A percentile compares a stretch with the other conserved stretches of the same genome.
phyloP scores from a whole-genome alignment of 768 basidiomycete genomes.

The Cystobasidiopsis lactophilus region DNA sequence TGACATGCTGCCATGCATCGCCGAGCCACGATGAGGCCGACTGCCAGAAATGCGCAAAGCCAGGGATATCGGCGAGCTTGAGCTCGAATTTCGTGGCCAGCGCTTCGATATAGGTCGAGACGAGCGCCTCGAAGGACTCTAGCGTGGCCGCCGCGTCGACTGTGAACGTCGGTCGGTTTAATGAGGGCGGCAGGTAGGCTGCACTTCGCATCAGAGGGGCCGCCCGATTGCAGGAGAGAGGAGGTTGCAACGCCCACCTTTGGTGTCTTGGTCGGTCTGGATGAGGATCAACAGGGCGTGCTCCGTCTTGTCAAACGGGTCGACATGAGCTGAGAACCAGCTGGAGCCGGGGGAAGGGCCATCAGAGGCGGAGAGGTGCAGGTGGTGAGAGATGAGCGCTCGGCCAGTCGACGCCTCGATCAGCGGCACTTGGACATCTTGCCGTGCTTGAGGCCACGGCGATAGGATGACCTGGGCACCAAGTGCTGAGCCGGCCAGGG shows the following conservation, averaged over 20 bases:
- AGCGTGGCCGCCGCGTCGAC: neutral
- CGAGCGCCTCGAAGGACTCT: neutral
- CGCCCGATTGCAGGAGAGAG: no score
- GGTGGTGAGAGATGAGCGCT: neutral
- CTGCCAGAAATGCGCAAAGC: neutral
- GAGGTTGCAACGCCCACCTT: no score
- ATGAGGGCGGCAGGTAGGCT: neutral
- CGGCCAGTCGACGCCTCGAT: neutral
- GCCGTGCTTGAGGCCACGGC: neutral
- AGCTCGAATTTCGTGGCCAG: neutral
- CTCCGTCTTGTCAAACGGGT: neutral
- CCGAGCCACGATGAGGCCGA: neutral
- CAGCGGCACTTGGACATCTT: neutral
- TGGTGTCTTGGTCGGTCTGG: neutral
- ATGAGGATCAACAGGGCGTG: neutral
- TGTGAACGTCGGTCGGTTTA: neutral
- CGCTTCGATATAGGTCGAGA: neutral
- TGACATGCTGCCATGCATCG: neutral
- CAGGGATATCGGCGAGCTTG: neutral
- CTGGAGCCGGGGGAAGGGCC: neutral
- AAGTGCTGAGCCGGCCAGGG: neutral
- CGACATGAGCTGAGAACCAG: no score
- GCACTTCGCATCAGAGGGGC: no score
- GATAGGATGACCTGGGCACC: neutral
- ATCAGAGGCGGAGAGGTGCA: neutral